Evolutionary conservation across 192 early-diverging fungal genomes (phyloP).

Genomic region (Paraglomus occultum): DNA sequence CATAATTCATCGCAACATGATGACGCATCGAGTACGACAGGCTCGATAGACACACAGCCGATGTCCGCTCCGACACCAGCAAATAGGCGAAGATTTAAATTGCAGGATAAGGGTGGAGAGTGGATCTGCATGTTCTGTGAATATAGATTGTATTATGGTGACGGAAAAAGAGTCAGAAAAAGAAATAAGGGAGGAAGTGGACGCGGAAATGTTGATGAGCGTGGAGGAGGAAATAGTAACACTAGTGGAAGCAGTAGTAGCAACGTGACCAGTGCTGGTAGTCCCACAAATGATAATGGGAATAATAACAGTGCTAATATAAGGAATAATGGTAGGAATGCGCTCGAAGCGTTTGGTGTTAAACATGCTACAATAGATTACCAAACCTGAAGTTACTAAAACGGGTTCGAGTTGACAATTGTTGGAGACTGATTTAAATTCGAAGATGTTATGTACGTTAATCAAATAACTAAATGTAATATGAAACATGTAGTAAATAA

Average conservation of each 20-base stretch:
- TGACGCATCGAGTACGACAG: slow-evolving; percentile 26
- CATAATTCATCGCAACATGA: slow-evolving; percentile 22
- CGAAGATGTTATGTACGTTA: too few relatives aligned
- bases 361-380: too few relatives aligned
- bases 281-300: background rate
- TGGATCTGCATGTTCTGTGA: slow-evolving; percentile 33
- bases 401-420: too few relatives aligned
- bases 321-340: too few relatives aligned
- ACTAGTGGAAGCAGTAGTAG: slow-evolving; percentile 1
- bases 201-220: background rate
- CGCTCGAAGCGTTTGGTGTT: too few relatives aligned
- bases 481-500: too few relatives aligned
- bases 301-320: too few relatives aligned
- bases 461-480: too few relatives aligned
- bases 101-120: slow-evolving; percentile 27
- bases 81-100: slow-evolving; percentile 20
- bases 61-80: background rate
- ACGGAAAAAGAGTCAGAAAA: slow-evolving; percentile 9
- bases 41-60: slow-evolving; percentile 24
- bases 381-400: too few relatives aligned
- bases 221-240: slow-evolving; percentile 10
- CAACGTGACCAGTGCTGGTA: slow-evolving; percentile 6
- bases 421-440: too few relatives aligned
- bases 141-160: slow-evolving; percentile 29
- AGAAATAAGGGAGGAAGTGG: slow-evolving; percentile 15